Evolutionary conservation across 2,329 filamentous ascomycete species (phyloP).

Genomic region (Zymoseptoria passerinii): DNA sequence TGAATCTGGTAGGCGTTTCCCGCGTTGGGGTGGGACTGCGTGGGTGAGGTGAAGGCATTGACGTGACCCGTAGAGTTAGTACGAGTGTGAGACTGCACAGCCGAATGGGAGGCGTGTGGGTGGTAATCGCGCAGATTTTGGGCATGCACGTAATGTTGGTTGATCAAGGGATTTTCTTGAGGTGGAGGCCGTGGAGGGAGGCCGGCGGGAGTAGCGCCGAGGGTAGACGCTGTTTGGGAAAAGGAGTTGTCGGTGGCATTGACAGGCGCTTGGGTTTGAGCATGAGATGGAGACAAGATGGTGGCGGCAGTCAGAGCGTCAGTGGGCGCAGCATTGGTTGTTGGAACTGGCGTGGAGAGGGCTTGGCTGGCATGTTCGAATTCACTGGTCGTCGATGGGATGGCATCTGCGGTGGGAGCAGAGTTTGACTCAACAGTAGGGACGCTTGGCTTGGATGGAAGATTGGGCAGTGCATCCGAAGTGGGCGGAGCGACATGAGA

Average conservation of each 20-base stretch:
- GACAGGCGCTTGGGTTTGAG: constrained; percentile 20
- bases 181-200: constrained; percentile 43
- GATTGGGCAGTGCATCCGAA: constrained; percentile 3
- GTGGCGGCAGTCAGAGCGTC: constrained; percentile 26
- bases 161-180: constrained; percentile 41
- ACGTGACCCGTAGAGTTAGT: constrained; percentile 21
- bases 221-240: constrained; percentile 25
- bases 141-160: constrained; percentile 40
- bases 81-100: constrained; percentile 24
- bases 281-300: constrained; percentile 20
- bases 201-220: constrained; percentile 30
- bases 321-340: constrained; percentile 15
- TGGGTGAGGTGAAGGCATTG: constrained; percentile 8
- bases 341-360: constrained; percentile 8
- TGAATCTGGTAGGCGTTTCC: constrained; percentile 3
- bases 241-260: constrained; percentile 25
- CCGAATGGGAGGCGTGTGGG: constrained; percentile 37
- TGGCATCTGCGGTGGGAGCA: constrained; percentile 9
- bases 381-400: constrained; percentile 18
- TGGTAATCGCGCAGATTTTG: constrained; percentile 45
- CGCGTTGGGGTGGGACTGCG: constrained; percentile 1
- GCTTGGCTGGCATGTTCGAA: constrained; percentile 2
- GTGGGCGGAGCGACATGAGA: constrained; percentile 4
- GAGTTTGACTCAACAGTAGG: constrained; percentile 6
- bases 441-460: constrained; percentile 11